Evolutionary conservation across 2,329 filamentous ascomycete genomes (phyloP), one percentile per base, ranked within the genome.

Genomic region (Tolypocladium nubicola): DNA sequence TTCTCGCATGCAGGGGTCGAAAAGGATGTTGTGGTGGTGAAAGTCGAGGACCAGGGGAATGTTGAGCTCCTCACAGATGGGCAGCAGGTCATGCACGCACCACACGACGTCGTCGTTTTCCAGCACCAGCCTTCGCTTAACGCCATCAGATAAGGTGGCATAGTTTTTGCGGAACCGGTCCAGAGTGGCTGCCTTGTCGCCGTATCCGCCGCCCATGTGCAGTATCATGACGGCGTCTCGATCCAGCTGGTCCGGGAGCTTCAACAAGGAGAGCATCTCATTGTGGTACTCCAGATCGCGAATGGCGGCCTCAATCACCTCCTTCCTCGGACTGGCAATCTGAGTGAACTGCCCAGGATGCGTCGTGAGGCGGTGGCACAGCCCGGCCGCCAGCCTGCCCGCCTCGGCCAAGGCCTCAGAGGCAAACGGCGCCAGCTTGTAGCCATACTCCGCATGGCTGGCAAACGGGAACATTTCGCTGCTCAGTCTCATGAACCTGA

Each of bases 401-500:
- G 83, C 89, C 62, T 92, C 86, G 2, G 82, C 86, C 11, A 97
- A 76, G 0, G 82, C 84, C 16, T 91, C 86, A 0, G 88, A 83
- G 0, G 92, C 93, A 68, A 97, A 97, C 0, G 89, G 87, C 0
- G 85, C 86, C 14, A 97, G 78, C 63, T 84, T 87, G 71, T 97
- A 97, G 0, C 92, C 93, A 62, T 96, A 87, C 60, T 90, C 87
- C 30, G 82, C 80, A 66, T 97, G 93, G 62, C 89, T 95, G 1
- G 93, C 93, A 69, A 97, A 97, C 0, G 93, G 93, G 62, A 97
- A 97, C 89, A 97, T 97, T 64, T 97, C 93, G 56, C 90, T 96
- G 63, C 90, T 96, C 23, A 97, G 77, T 1, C 93, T 84, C 82
- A 97, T 84, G 70, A 97, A 97, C 63, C 85, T 92, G 72, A 97